Evolutionary conservation across 73 alveolate species (phyloP).

Genomic region (Diophrys appendiculata): DNA sequence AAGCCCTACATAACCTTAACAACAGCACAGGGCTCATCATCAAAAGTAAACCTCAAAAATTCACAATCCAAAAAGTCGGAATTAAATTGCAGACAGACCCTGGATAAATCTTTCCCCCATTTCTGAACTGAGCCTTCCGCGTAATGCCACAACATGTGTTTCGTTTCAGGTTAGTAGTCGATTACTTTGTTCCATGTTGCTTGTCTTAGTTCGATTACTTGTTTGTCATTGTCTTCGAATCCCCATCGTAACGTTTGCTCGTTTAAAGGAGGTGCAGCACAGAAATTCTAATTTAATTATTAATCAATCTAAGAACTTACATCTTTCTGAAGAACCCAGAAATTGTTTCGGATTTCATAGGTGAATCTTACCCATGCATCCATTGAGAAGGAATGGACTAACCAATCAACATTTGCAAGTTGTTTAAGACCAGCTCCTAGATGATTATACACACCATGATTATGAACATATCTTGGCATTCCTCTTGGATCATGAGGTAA

Average conservation of each 20-base stretch:
- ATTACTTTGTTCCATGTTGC: neutral
- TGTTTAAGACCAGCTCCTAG: neutral
- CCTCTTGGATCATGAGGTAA: too few species aligned
- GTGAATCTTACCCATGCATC: slow-evolving; percentile 18
- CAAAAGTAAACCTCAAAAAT: neutral
- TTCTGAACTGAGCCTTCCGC: slow-evolving; percentile 7
- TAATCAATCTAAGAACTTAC: neutral
- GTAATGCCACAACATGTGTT: neutral
- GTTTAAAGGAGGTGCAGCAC: too few species aligned
- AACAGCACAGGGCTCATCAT: slow-evolving; percentile 1
- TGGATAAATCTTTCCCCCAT: neutral
- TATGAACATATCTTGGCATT: too few species aligned
- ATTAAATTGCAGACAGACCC: slow-evolving; percentile 7
- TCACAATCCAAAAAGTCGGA: slow-evolving; percentile 5
- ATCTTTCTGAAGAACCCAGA: neutral
- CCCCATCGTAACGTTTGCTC: neutral
- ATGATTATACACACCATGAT: neutral
- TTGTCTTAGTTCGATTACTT: neutral
- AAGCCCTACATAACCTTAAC: neutral
- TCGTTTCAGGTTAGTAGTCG: neutral
- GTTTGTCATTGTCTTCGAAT: neutral
- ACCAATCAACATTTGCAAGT: slow-evolving; percentile 8
- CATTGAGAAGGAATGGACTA: slow-evolving; percentile 1
- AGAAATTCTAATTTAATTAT: neutral
- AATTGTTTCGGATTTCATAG: neutral